Percentiles rank a stretch among this genome's conserved stretches.
Conservation (phyloP, 768 basidiomycete species). For the Kwoniella dendrophila region DNA sequence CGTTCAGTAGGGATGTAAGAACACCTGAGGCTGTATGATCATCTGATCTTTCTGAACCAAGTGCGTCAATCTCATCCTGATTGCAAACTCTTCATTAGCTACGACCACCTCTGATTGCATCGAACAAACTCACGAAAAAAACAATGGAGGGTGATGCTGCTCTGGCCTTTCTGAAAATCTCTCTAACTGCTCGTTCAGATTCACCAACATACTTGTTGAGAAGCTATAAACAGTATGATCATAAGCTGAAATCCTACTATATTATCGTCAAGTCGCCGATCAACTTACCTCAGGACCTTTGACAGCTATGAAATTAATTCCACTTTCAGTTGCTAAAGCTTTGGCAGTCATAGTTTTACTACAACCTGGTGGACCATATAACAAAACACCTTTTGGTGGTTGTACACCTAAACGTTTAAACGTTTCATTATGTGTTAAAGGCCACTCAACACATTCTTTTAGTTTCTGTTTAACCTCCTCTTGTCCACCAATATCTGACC, state of each 20-base stretch:
- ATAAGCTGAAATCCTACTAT: not conserved
- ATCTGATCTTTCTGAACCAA: conserved; percentile 74
- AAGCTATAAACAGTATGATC: conserved; percentile 61
- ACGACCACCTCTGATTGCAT: not conserved
- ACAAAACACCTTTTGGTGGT: conserved; percentile 83
- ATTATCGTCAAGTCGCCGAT: not conserved
- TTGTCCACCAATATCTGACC: conserved; percentile 90
- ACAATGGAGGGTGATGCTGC: conserved; percentile 92
- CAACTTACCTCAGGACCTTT: conserved; percentile 88
- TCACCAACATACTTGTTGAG: conserved; percentile 97
- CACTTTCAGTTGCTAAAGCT: conserved; percentile 89
- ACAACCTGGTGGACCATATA: conserved; percentile 97
- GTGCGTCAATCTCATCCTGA: conserved; percentile 95
- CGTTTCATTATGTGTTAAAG: conserved; percentile 78
- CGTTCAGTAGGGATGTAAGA: conserved; percentile 87
- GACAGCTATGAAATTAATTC: conserved; percentile 93
- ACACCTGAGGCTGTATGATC: conserved; percentile 71
- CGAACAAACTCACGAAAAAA: conserved; percentile 74
- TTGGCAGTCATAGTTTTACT: conserved; percentile 92
- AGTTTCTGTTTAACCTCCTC: conserved; percentile 77
- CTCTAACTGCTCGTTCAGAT: conserved; percentile 90
- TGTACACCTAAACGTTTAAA: conserved; percentile 84
- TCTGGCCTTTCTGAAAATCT: conserved; percentile 92
- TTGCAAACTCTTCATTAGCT: not conserved
- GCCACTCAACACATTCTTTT: conserved; percentile 93